Base-by-base conservation (phyloP, 495 filamentous ascomycete genomes). In the Aspergillus steynii region DNA sequence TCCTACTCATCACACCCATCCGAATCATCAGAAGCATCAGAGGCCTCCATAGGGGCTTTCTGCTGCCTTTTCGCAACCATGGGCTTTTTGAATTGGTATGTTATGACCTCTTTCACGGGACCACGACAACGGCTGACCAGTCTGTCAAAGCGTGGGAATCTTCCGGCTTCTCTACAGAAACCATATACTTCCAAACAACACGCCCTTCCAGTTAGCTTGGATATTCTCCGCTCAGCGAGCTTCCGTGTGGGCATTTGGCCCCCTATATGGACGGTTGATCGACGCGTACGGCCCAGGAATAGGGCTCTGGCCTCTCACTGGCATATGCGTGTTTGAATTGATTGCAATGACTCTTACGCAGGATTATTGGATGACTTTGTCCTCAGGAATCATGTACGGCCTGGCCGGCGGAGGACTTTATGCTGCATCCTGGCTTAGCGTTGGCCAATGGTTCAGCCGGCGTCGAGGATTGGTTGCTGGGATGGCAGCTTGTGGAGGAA, bases 361-460 rank as follows among this genome's bases (percentile, higher is more conserved):
- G 9, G 47, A 68, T 28, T 76, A 74, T 59, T 74, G 70, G 29
- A 61, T 76, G 3, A 59, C 73, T 29, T 64, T 74, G 0, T 63
- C 70, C 3, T 71, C 74, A 55, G 71, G 73, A 2, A 46, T 76
- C 3, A 48, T 45, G 7, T 67, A 66, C 53, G 73, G 73, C 12
- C 54, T 74, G 14, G 71, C 70, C 9, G 67, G 67, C 28, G 74
- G 59, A 1, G 74, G 69, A 10, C 53, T 76, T 2, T 77, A 74
- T 56, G 68, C 69, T 1, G 50, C 65, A 1, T 48, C 60, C 0
- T 55, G 74, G 28, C 55, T 74, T 15, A 74, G 65, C 29, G 67
- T 68, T 4, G 65, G 68, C 2, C 72, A 73, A 34, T 77, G 74
- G 74, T 92, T 93, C 79, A 73, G 79, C 12, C 58, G 62, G 15